Conservation (phyloP, 257 asterid species). For the Leonotis leonurus region DNA sequence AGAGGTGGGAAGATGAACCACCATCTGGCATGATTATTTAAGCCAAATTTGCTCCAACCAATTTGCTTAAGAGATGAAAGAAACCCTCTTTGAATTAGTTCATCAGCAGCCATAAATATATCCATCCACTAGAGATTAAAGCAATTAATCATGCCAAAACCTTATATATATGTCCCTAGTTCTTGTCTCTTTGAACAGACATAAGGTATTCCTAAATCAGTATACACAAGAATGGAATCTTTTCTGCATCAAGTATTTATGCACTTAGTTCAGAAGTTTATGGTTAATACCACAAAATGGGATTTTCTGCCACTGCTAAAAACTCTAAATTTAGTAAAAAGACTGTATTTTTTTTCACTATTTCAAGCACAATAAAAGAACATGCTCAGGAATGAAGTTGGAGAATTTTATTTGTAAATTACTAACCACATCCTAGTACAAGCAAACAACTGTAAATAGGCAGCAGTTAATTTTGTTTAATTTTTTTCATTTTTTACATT, state of each 20-base stretch:
- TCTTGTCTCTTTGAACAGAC: not conserved
- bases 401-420: too few species aligned
- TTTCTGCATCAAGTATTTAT: not conserved
- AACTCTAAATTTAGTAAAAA: not conserved
- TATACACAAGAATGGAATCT: not conserved
- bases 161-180: slow-evolving; percentile 6
- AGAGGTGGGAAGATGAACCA: not conserved
- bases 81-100: not conserved
- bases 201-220: slow-evolving; percentile 1
- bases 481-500: too few species aligned
- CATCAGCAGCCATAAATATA: slow-evolving; percentile 3
- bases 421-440: not conserved
- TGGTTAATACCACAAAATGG: not conserved
- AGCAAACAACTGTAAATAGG: not conserved
- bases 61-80: not conserved
- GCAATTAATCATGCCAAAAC: slow-evolving; percentile 2
- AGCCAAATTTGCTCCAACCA: slow-evolving; percentile 7
- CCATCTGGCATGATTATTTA: not conserved
- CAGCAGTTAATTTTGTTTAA: not conserved
- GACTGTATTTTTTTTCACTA: not conserved
- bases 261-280: not conserved
- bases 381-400: not conserved
- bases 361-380: not conserved
- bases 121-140: slow-evolving; percentile 9
- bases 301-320: too few species aligned